Conservation (phyloP, 257 asterid genomes). For the Cruciata laevipes region DNA sequence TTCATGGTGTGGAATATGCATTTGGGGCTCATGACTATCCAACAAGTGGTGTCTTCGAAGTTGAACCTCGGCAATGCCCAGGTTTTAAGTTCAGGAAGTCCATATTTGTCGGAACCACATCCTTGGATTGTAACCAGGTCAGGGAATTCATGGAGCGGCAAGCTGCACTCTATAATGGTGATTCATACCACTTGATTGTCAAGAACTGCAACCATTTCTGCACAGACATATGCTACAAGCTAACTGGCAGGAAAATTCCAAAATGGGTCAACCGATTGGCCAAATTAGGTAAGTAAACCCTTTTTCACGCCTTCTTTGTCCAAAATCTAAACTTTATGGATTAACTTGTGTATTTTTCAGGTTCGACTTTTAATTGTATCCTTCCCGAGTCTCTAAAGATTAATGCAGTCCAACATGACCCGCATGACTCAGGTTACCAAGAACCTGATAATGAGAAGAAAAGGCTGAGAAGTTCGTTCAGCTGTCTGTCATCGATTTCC, state of each 20-base stretch:
- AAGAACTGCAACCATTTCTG: constrained; percentile 97
- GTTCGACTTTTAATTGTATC: constrained; percentile 66
- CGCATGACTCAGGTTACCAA: constrained; percentile 46
- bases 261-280: constrained; percentile 97
- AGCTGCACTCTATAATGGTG: constrained; percentile 79
- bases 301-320: background rate
- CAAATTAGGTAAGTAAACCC: constrained; percentile 50
- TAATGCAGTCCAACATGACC: constrained; percentile 59
- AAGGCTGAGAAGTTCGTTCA: constrained; percentile 64
- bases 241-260: constrained; percentile 75
- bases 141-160: constrained; percentile 78
- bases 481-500: constrained; percentile 76
- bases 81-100: constrained; percentile 88
- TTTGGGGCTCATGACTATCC: constrained; percentile 90
- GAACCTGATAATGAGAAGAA: constrained; percentile 47
- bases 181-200: constrained; percentile 77
- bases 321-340: background rate
- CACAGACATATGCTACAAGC: constrained; percentile 72
- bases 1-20: constrained; percentile 90
- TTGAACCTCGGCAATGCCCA: constrained; percentile 90
- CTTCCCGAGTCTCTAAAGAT: constrained; percentile 78
- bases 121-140: constrained; percentile 53
- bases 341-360: constrained; percentile 19
- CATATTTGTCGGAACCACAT: constrained; percentile 64
- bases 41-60: constrained; percentile 90